Base-by-base conservation (phyloP, 2,329 filamentous ascomycete genomes). In the Aquanectria penicillioides region DNA sequence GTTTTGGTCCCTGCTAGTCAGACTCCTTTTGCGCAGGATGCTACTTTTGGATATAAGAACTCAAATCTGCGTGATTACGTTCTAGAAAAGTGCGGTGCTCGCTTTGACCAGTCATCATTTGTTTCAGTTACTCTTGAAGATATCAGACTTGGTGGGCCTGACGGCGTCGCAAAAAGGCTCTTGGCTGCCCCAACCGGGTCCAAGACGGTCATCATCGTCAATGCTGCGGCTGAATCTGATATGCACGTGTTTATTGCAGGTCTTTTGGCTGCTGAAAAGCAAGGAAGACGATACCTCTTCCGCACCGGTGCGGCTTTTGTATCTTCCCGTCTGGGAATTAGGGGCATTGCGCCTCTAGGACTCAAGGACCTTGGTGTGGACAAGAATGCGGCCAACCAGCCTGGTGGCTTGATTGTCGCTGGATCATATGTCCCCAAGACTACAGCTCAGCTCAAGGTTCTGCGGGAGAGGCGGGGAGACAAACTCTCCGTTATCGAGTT, bases 381-480 rank as follows among this genome's bases (percentile, higher is more conserved):
- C 7, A 68, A 68, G 0, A 12, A 34, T 13, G 34, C 10, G 13
- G 13, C n/a, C 3, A 17, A 36, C 9, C 34, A 51, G 11, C 18
- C 56, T 5, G 84, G 84, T 1, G 83, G 83, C 0, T 66, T 86
- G 4, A 79, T 86, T 22, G 75, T 86, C 23, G 83, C 83, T 0
- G 83, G 84, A 0, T 84, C 81, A 0, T 86, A 86, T 53, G 83
- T 86, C 0, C 82, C 83, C 3, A 86, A 86, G 64, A 86, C 84
- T 4, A 86, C 84, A 0, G 78, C 80, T 0, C 84, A 86, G 59
- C 72, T 86, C 2, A 75, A 79, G 25, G 68, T 70, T 2, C 67
- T 86, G 17, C 70, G 73, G 0, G 69, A 75, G 11, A 69, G 69
- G 26, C 73, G 78, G 17, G 77, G 75, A 1, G 62, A 71, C 1